phyloP scores from a whole-genome alignment of 441 rosid genomes.

The Pelargonium cotyledonis region DNA sequence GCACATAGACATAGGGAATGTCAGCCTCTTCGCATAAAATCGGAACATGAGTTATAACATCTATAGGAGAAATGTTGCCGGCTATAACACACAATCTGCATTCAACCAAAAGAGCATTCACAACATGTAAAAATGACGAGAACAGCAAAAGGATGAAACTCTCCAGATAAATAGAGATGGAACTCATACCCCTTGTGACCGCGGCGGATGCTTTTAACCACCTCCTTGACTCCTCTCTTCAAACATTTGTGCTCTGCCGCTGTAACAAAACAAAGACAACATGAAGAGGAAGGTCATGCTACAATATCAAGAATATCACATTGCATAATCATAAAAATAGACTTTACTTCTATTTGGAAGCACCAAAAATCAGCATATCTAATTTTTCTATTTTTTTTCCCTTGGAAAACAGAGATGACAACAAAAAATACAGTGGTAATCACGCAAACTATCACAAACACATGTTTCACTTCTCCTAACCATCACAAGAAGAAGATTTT shows the following conservation, averaged over 20 bases:
- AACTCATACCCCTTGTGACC: conserved; percentile 73
- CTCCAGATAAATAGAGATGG: background rate
- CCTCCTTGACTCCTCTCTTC: conserved; percentile 98
- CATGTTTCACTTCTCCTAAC: too few relatives aligned
- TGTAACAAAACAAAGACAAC: conserved; percentile 19
- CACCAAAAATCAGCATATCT: background rate
- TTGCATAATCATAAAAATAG: too few relatives aligned
- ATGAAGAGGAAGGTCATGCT: too few relatives aligned
- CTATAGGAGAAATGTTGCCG: conserved; percentile 90
- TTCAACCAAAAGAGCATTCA: background rate
- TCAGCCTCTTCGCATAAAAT: conserved; percentile 66
- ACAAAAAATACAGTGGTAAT: too few relatives aligned
- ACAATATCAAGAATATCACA: too few relatives aligned
- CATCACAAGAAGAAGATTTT: background rate
- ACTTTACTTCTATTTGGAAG: too few relatives aligned
- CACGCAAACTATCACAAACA: too few relatives aligned
- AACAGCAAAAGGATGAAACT: too few relatives aligned
- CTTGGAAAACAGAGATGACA: too few relatives aligned
- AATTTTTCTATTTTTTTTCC: background rate
- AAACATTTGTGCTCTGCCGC: conserved; percentile 84
- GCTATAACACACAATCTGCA: conserved; percentile 81
- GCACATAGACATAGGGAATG: conserved; percentile 71
- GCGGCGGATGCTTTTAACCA: conserved; percentile 82
- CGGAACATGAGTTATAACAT: conserved; percentile 92
- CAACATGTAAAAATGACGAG: too few relatives aligned